Conservation (phyloP, 1,284 basidiomycete species). For the Sporisorium scitamineum region DNA sequence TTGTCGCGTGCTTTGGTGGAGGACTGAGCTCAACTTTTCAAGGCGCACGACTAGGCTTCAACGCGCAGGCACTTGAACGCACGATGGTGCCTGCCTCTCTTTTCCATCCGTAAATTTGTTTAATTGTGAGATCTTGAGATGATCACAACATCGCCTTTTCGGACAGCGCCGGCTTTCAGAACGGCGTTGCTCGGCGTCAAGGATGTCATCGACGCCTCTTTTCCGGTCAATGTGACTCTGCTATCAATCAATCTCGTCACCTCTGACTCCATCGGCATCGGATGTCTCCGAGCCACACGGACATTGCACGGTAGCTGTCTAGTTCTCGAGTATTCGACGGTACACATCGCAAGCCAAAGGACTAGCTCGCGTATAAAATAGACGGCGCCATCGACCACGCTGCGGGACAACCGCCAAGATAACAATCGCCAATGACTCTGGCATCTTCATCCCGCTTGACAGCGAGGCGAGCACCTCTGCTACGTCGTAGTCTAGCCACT, state of each 20-base stretch:
- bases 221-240: slow-evolving; percentile 4
- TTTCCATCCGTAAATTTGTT: background rate
- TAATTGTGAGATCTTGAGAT: slow-evolving; percentile 9
- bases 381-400: too few relatives aligned
- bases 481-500: slow-evolving; percentile 25
- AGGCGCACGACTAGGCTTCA: background rate
- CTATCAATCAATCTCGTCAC: background rate
- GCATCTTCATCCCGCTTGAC: slow-evolving; percentile 6
- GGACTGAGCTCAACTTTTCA: slow-evolving; percentile 2
- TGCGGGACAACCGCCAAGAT: background rate
- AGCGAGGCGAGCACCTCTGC: background rate
- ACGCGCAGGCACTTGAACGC: slow-evolving; percentile 9
- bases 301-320: background rate
- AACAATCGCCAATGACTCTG: slow-evolving; percentile 2
- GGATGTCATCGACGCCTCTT: slow-evolving; percentile 1
- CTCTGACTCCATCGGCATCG: background rate
- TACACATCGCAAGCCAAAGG: background rate
- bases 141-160: background rate
- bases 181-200: slow-evolving; percentile 30
- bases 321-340: background rate
- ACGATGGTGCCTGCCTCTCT: slow-evolving; percentile 15
- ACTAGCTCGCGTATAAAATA: background rate
- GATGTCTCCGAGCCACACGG: slow-evolving; percentile 9
- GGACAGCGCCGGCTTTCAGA: slow-evolving; percentile 19
- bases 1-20: slow-evolving; percentile 5